Evolutionary conservation across 2,329 filamentous ascomycete genomes (phyloP).

Genomic region (Arthrobotrys musiformis): DNA sequence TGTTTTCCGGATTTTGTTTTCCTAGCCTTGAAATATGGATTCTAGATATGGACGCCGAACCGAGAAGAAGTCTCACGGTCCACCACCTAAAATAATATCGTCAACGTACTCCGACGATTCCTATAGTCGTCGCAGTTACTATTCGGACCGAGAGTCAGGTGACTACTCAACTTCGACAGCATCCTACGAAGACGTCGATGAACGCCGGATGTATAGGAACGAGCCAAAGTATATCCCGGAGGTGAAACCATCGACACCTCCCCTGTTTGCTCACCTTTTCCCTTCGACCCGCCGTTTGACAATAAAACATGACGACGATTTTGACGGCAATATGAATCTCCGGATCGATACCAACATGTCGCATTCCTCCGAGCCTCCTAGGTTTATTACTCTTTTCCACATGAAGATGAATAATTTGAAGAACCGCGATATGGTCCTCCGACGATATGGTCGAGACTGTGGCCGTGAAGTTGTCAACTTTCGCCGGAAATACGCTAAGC

Average conservation of each 20-base stretch:
- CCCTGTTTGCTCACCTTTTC: conserved; percentile 85
- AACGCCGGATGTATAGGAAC: conserved; percentile 39
- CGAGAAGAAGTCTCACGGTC: conserved; percentile 3
- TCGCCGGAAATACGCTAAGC: conserved; percentile 74
- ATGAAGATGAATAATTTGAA: conserved; percentile 92
- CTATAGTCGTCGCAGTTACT: conserved; percentile 43
- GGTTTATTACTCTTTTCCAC: conserved; percentile 85
- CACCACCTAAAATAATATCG: conserved; percentile 41
- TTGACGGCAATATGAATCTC: conserved; percentile 97
- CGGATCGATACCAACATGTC: conserved; percentile 80
- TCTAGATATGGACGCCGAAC: conserved; percentile 23
- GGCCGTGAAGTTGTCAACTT: conserved; percentile 92
- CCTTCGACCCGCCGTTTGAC: conserved; percentile 82
- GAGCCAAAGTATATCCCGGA: conserved; percentile 64
- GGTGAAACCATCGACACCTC: conserved; percentile 79
- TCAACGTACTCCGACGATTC: conserved; percentile 50
- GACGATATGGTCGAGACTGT: conserved; percentile 90
- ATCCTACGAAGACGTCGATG: conserved; percentile 45
- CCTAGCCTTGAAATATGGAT: conserved; percentile 26
- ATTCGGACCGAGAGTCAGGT: conserved; percentile 48
- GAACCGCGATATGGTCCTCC: conserved; percentile 86
- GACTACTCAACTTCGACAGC: conserved; percentile 51
- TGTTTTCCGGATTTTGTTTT: neutral
- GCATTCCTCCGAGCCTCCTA: conserved; percentile 68
- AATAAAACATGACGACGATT: conserved; percentile 90